phyloP scores from a whole-genome alignment of 768 basidiomycete species.

The Tulasnella sp. region DNA sequence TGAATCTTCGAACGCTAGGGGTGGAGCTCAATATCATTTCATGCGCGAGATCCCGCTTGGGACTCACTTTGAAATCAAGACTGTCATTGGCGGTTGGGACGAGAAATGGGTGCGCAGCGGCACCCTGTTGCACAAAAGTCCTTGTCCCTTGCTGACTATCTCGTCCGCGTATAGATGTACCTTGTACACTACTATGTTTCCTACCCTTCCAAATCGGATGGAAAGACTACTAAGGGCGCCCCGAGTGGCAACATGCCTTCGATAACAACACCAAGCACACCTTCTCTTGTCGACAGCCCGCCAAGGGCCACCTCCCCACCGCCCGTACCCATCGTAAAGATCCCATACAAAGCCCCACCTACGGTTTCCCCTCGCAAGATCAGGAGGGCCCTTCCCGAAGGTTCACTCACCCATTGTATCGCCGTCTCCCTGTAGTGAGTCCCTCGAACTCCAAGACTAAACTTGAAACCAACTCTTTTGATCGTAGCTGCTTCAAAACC shows the following conservation, averaged over 20 bases:
- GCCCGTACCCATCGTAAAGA: background rate
- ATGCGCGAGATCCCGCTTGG: constrained; percentile 58
- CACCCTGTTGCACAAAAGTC: background rate
- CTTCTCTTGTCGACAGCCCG: background rate
- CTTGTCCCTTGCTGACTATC: background rate
- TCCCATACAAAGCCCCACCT: background rate
- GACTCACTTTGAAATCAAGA: constrained; percentile 46
- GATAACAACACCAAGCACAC: constrained; percentile 4
- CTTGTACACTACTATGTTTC: constrained; percentile 52
- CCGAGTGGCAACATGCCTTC: background rate
- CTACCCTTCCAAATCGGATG: constrained; percentile 31
- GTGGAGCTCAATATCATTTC: constrained; percentile 54
- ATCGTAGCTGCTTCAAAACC: constrained; percentile 17
- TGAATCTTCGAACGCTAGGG: background rate
- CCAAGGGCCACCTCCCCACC: background rate
- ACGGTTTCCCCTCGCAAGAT: background rate
- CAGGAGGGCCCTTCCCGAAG: constrained; percentile 14
- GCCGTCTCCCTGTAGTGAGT: constrained; percentile 16
- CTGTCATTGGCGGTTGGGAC: constrained; percentile 52
- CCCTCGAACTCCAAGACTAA: background rate
- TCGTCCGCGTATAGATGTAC: constrained; percentile 37
- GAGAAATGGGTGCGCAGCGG: constrained; percentile 57
- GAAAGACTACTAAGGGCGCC: background rate
- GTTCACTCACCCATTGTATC: constrained; percentile 17
- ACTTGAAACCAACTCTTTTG: background rate